Evolutionary conservation across 108 stramenopile species (phyloP), one percentile per base, ranked within the genome.

Genomic region (Fragilariopsis cylindrus): DNA sequence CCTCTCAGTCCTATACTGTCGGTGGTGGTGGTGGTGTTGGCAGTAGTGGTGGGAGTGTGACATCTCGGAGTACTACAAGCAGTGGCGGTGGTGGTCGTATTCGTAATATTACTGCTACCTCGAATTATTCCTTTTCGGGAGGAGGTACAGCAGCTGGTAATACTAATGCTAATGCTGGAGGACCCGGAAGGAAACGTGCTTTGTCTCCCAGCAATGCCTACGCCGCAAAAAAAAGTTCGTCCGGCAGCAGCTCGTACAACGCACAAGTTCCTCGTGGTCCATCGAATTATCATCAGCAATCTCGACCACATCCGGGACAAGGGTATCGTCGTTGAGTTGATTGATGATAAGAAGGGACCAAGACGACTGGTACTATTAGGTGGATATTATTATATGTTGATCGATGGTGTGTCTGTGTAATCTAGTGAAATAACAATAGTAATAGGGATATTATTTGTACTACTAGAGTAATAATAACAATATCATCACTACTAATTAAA

Each of bases 171-270:
- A 44, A 12, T 4, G 15, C 6, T 13, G 42, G 62, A 41, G 62
- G 13, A 9, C n/a, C 6, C 0, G 42, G 62, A 0, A 42, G 42
- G 2, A 63, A 63, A 45, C 62, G 62, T 5, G 40, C 58, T 6
- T 40, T 60, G 8, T 63, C 62, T 63, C 62, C 62, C 15, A 45
- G 62, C 43, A n/a, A 45, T n/a, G 62, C 62, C 62, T 63, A 41
- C 42, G 41, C 62, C 1, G 58, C 40, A 2, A 11, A 60, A 40
- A 30, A 40, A 30, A 40, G 58, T 30, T 60, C 57, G 3, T 30
- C 11, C 21, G 41, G 16, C 58, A 0, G 18, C 58, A 21, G 18
- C 58, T 30, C 18, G 4, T 21, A n/a, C 30, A 30, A 30, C 30
- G 30, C 2, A 30, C 30, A 30, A 30, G 4, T 12, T 9, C 11